Evolutionary conservation across 192 early-diverging fungal genomes (phyloP).

Genomic region (Funneliformis mosseae): DNA sequence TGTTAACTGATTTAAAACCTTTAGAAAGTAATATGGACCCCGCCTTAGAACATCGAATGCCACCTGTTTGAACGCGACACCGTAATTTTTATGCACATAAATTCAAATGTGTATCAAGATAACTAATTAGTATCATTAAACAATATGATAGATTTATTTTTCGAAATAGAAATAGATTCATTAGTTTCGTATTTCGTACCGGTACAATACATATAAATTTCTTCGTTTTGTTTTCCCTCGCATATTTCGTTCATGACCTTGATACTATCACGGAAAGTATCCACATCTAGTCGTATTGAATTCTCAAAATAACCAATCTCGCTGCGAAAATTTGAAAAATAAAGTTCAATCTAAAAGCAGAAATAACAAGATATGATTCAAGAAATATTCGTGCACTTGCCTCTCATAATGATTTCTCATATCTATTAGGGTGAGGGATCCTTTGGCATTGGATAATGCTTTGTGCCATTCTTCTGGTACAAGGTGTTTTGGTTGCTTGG

Average conservation of each 20-base stretch:
- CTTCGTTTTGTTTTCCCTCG: constrained; percentile 53
- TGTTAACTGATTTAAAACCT: constrained; percentile 67
- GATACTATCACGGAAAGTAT: constrained; percentile 74
- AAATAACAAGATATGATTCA: background rate
- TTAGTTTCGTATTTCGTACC: background rate
- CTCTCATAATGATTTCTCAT: constrained; percentile 83
- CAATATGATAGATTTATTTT: background rate
- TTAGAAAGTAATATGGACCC: constrained; percentile 70
- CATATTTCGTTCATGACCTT: constrained; percentile 64
- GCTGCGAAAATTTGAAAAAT: constrained; percentile 34
- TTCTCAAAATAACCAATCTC: constrained; percentile 72
- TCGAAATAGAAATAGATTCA: background rate
- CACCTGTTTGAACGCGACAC: constrained; percentile 44
- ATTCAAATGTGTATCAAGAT: background rate
- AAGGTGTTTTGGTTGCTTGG: constrained; percentile 67
- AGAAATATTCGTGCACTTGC: constrained; percentile 35
- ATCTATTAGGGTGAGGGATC: constrained; percentile 63
- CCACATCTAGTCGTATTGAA: constrained; percentile 68
- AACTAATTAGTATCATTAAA: too few species aligned
- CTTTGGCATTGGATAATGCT: constrained; percentile 48
- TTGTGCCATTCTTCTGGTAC: constrained; percentile 68
- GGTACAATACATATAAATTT: constrained; percentile 84
- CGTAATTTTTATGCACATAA: too few species aligned
- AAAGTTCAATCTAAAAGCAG: background rate
- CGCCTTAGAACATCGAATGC: constrained; percentile 82